A percentile compares a stretch with the other conserved stretches of the same genome.
Conservation (phyloP, 1,284 basidiomycete genomes). For the Ganoderma meredithae region DNA sequence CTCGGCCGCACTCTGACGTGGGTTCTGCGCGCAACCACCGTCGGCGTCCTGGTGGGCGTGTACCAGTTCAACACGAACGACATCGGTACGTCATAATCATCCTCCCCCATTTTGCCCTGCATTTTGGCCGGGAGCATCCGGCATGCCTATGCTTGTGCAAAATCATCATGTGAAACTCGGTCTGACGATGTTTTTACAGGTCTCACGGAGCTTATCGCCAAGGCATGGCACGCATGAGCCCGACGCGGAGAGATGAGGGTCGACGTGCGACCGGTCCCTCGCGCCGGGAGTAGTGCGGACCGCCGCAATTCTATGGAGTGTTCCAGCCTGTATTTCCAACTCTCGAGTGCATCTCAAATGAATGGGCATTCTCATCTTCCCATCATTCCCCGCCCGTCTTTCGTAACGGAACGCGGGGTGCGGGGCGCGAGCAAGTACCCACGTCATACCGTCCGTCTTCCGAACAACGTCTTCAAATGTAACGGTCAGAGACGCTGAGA, state of each 20-base stretch:
- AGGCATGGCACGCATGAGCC: constrained; percentile 41
- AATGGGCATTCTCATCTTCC: constrained; percentile 8
- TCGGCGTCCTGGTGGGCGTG: constrained; percentile 88
- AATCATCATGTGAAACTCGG: neutral
- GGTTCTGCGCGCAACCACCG: constrained; percentile 81
- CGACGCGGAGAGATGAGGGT: neutral
- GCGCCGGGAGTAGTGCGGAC: constrained; percentile 10
- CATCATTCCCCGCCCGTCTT: neutral
- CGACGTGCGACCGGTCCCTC: neutral
- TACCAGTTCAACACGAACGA: constrained; percentile 99
- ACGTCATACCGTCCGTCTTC: neutral
- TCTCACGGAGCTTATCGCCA: constrained; percentile 44
- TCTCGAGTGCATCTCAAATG: constrained; percentile 21
- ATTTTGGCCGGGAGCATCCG: constrained; percentile 14
- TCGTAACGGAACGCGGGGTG: neutral
- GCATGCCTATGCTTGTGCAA: neutral
- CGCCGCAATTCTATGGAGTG: constrained; percentile 13
- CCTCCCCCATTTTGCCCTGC: constrained; percentile 25
- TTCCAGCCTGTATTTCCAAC: constrained; percentile 25
- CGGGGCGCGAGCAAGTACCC: too few relatives aligned
- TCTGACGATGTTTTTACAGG: constrained; percentile 27
- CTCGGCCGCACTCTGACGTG: constrained; percentile 77
- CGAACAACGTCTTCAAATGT: neutral
- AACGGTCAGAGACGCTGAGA: neutral
- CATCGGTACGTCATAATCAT: constrained; percentile 69